Conservation (phyloP, 306 rosid species). For the Sechiopsis laciniata region DNA sequence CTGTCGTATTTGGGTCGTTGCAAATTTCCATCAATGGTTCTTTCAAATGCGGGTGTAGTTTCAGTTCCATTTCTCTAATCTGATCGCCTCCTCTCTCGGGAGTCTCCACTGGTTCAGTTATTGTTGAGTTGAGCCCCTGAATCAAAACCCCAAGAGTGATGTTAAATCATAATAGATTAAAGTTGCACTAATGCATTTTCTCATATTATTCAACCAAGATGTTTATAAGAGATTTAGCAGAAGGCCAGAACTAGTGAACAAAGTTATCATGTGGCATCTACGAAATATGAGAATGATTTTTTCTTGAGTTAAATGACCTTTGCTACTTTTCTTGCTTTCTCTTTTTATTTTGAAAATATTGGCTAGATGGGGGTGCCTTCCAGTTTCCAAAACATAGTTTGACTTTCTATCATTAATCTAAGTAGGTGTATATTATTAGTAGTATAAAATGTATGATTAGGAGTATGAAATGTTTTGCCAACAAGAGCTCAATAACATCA, state of each 20-base stretch:
- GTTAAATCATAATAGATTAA: conserved; percentile 17
- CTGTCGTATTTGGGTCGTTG: conserved; percentile 66
- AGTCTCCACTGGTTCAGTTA: conserved; percentile 87
- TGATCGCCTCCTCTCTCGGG: conserved; percentile 70
- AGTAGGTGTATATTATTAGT: neutral
- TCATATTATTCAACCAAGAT: neutral
- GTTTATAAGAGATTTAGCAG: neutral
- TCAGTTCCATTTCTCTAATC: conserved; percentile 76
- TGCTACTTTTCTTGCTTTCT: neutral
- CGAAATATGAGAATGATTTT: neutral
- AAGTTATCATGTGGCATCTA: neutral
- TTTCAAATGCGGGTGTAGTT: conserved; percentile 69
- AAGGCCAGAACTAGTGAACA: neutral
- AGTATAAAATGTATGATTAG: neutral
- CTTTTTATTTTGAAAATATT: neutral
- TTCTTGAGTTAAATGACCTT: neutral
- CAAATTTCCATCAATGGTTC: conserved; percentile 58
- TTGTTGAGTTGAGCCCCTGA: conserved; percentile 87
- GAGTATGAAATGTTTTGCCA: too few relatives aligned
- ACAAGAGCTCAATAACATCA: too few relatives aligned
- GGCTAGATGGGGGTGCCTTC: neutral
- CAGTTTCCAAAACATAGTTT: neutral
- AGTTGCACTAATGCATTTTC: conserved; percentile 8
- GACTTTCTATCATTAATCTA: neutral
- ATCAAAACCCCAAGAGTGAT: conserved; percentile 25